phyloP scores from a whole-genome alignment of 2,329 filamentous ascomycete genomes.

The Diaporthe citrichinensis region DNA sequence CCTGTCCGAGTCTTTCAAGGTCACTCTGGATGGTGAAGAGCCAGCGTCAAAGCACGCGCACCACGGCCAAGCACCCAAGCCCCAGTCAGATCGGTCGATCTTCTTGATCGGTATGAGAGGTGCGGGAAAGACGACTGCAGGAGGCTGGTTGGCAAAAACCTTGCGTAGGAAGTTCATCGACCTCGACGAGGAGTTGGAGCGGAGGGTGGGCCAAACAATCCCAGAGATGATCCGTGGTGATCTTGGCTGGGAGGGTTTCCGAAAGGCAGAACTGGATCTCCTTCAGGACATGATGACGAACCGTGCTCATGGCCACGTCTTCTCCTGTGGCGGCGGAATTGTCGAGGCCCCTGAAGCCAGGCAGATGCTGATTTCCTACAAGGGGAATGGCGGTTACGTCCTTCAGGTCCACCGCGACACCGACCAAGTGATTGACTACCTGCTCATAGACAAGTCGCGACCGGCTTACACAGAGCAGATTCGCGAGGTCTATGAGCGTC shows the following conservation, averaged over 20 bases:
- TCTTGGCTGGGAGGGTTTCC: constrained; percentile 89
- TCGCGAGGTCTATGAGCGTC: constrained; percentile 88
- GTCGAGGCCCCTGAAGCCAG: constrained; percentile 89
- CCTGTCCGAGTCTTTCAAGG: constrained; percentile 82
- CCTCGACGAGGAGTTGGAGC: constrained; percentile 89
- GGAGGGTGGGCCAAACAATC: constrained; percentile 79
- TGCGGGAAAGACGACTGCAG: constrained; percentile 95
- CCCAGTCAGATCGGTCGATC: constrained; percentile 73
- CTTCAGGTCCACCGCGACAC: constrained; percentile 91
- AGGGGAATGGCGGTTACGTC: constrained; percentile 84
- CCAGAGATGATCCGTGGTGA: constrained; percentile 83
- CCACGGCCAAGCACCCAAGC: constrained; percentile 49
- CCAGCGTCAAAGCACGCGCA: constrained; percentile 49
- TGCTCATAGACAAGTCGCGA: constrained; percentile 88
- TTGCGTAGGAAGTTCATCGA: constrained; percentile 86
- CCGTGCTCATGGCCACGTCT: constrained; percentile 81
- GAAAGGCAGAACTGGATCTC: constrained; percentile 81
- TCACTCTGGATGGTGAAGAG: constrained; percentile 83
- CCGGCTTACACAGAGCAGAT: constrained; percentile 96
- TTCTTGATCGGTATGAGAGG: constrained; percentile 98
- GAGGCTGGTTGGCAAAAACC: constrained; percentile 84
- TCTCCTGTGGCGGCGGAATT: constrained; percentile 94
- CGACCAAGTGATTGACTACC: constrained; percentile 87
- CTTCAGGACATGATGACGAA: constrained; percentile 82
- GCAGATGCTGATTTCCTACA: constrained; percentile 80